A percentile compares a stretch with the other conserved stretches of the same genome.
Evolutionary conservation across 2,329 filamentous ascomycete species (phyloP).

Genomic region (Aciculosporium take): DNA sequence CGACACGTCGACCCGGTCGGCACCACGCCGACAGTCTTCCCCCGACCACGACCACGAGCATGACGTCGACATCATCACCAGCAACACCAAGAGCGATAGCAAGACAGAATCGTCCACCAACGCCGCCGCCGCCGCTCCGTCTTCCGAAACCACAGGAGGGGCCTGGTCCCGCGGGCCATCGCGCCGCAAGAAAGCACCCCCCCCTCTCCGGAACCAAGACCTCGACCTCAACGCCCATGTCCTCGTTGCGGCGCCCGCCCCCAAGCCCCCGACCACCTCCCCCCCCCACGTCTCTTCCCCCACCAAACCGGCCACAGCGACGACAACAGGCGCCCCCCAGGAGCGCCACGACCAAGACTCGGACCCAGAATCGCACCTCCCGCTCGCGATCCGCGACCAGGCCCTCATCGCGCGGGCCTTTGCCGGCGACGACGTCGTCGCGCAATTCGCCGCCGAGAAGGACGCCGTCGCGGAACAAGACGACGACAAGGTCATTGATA

Average conservation of each 20-base stretch:
- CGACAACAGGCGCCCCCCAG: slow-evolving; percentile 9
- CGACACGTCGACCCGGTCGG: slow-evolving; percentile 14
- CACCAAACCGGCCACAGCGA: slow-evolving; percentile 9
- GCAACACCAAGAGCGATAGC: slow-evolving; percentile 9
- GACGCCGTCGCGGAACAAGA: slow-evolving; percentile 55
- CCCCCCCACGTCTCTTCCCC: slow-evolving; percentile 5
- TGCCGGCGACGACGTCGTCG: slow-evolving; percentile 73
- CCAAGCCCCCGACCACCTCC: not conserved
- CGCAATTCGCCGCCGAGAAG: slow-evolving; percentile 73
- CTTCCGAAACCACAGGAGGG: slow-evolving; percentile 18
- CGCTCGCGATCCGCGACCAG: slow-evolving; percentile 43
- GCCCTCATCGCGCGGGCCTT: slow-evolving; percentile 72
- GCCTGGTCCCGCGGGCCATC: slow-evolving; percentile 28
- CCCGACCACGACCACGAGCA: slow-evolving; percentile 15
- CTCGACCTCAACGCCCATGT: slow-evolving; percentile 26
- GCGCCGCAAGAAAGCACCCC: slow-evolving; percentile 20
- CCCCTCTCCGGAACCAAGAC: slow-evolving; percentile 18
- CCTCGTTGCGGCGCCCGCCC: slow-evolving; percentile 12
- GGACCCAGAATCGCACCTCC: slow-evolving; percentile 36
- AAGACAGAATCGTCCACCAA: slow-evolving; percentile 7
- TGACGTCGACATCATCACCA: slow-evolving; percentile 16
- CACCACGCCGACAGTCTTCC: slow-evolving; percentile 16
- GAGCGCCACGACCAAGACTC: slow-evolving; percentile 23
- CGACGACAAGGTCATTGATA: slow-evolving; percentile 68
- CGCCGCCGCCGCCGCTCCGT: slow-evolving; percentile 7